Conservation (phyloP, 2,329 filamentous ascomycete species). For the Microthyrium microscopicum region DNA sequence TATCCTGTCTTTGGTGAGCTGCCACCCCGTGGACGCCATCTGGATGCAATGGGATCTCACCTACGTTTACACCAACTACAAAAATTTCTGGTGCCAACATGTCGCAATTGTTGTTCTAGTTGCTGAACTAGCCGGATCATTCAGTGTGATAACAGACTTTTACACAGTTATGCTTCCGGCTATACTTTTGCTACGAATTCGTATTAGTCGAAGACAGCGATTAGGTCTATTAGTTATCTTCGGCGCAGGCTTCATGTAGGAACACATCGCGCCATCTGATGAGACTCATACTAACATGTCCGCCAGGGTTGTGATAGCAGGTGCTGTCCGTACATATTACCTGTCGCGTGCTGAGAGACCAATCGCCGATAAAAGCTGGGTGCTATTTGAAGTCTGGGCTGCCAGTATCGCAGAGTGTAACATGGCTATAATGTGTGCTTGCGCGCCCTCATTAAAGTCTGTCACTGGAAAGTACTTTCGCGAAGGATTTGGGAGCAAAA, state of each 20-base stretch:
- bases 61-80: slow-evolving; percentile 11
- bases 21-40: slow-evolving; percentile 17
- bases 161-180: slow-evolving; percentile 13
- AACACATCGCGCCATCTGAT: neutral
- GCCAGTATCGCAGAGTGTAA: slow-evolving; percentile 6
- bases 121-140: slow-evolving; percentile 10
- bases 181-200: slow-evolving; percentile 11
- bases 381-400: slow-evolving; percentile 4
- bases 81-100: slow-evolving; percentile 13
- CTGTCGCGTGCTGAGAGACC: slow-evolving; percentile 8
- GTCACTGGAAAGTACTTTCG: slow-evolving; percentile 4
- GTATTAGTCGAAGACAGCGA: slow-evolving; percentile 11
- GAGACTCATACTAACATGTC: slow-evolving; percentile 6
- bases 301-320: slow-evolving; percentile 16
- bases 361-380: slow-evolving; percentile 4
- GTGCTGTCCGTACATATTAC: slow-evolving; percentile 18
- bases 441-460: slow-evolving; percentile 7
- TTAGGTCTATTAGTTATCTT: slow-evolving; percentile 10
- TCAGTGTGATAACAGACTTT: slow-evolving; percentile 12
- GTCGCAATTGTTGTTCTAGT: neutral
- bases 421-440: slow-evolving; percentile 8
- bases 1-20: slow-evolving; percentile 18
- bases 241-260: slow-evolving; percentile 11
- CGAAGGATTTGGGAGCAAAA: neutral
- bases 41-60: slow-evolving; percentile 17